Evolutionary conservation across 371 early-diverging fungal genomes (phyloP), one percentile per base, ranked within the genome.

Genomic region (Fennellomyces sp.): DNA sequence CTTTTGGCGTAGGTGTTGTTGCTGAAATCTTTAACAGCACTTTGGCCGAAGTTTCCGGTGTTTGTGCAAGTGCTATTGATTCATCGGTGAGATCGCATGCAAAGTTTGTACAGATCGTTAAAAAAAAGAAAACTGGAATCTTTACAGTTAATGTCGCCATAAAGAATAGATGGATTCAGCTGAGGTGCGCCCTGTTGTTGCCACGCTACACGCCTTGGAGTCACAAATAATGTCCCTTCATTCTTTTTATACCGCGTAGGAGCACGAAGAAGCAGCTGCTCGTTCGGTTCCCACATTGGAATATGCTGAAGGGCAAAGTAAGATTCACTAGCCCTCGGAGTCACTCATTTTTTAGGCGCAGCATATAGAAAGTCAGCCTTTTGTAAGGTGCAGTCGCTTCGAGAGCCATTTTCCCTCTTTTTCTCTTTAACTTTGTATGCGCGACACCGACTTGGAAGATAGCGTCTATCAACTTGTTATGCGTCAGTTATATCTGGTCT

Each of bases 281-380:
- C 86, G 41, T 83, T 84, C 33, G 84, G 77, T 52, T 86, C 81
- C 86, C 84, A 84, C 80, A 83, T 83, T 17, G 39, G 31, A 19
- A n/a, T n/a, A n/a, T n/a, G n/a, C n/a, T n/a, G n/a, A n/a, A n/a
- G n/a, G n/a, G n/a, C n/a, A n/a, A n/a, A n/a, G n/a, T n/a, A n/a
- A n/a, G n/a, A n/a, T n/a, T n/a, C n/a, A n/a, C n/a, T n/a, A n/a
- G n/a, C n/a, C n/a, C n/a, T n/a, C n/a, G n/a, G n/a, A n/a, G n/a
- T n/a, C n/a, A n/a, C n/a, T n/a, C n/a, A n/a, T n/a, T n/a, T n/a
- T n/a, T n/a, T n/a, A n/a, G n/a, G n/a, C n/a, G n/a, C n/a, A n/a
- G n/a, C n/a, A n/a, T n/a, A n/a, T n/a, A n/a, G n/a, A n/a, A n/a
- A n/a, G n/a, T n/a, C n/a, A n/a, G n/a, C n/a, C n/a, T n/a, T n/a